Conservation (phyloP, 306 rosid species). For the Oxytropis ochrocephala region DNA sequence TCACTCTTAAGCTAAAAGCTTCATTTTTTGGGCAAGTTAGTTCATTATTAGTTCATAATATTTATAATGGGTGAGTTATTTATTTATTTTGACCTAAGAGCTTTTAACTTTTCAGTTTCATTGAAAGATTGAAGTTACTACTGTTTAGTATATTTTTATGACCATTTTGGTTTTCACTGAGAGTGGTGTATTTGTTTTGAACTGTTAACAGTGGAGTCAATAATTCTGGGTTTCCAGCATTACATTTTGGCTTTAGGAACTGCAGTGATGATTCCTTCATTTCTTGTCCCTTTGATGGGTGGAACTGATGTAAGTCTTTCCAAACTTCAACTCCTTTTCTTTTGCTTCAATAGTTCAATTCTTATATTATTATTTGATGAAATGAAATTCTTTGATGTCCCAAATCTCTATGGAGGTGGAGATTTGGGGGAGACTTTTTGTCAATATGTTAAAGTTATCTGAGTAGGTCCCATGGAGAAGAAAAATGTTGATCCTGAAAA, state of each 20-base stretch:
- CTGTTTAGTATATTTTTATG: not conserved
- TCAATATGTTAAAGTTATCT: conserved; percentile 2
- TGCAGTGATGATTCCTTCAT: conserved; percentile 98
- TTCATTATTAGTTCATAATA: not conserved
- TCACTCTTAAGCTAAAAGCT: not conserved
- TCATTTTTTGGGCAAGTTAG: not conserved
- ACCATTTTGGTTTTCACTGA: not conserved
- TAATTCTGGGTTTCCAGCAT: conserved; percentile 94
- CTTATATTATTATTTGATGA: not conserved
- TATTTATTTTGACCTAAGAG: not conserved
- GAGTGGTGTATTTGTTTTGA: conserved; percentile 8
- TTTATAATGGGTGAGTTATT: not conserved
- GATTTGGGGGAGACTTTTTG: not conserved
- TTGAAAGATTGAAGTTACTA: no score
- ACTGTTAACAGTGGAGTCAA: conserved; percentile 69
- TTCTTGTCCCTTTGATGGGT: conserved; percentile 96
- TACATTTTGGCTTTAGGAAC: conserved; percentile 94
- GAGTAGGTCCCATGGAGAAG: conserved; percentile 12
- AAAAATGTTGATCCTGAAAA: conserved; percentile 12
- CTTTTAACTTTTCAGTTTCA: not conserved
- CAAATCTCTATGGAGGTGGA: not conserved
- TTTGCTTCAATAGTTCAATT: conserved; percentile 1
- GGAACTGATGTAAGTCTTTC: conserved; percentile 73
- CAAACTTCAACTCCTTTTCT: not conserved
- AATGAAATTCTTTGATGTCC: not conserved